Evolutionary conservation across 2,329 filamentous ascomycete genomes (phyloP).

Genomic region (Penicillium sp.): DNA sequence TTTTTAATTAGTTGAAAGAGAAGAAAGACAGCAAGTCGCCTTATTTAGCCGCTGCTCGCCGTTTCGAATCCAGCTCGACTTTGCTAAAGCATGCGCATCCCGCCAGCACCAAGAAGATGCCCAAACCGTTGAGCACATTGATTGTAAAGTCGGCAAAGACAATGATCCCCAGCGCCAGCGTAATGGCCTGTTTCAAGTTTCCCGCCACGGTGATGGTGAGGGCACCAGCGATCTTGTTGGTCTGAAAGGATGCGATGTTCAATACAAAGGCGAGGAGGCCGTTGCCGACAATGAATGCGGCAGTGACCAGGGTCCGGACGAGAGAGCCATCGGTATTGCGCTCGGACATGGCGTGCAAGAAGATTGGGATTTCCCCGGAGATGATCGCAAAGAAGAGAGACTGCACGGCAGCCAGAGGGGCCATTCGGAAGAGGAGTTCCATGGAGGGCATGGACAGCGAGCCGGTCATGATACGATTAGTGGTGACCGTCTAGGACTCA

Average conservation of each 20-base stretch:
- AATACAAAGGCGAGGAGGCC: slow-evolving; percentile 12
- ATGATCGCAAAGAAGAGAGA: slow-evolving; percentile 9
- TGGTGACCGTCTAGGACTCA: slow-evolving; percentile 9
- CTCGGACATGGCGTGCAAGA: slow-evolving; percentile 9
- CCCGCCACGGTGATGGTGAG: slow-evolving; percentile 14
- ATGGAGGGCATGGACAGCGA: slow-evolving; percentile 12
- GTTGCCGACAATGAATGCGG: slow-evolving; percentile 9
- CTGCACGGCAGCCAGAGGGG: slow-evolving; percentile 10
- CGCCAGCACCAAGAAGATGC: slow-evolving; percentile 8
- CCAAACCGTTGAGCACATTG: slow-evolving; percentile 10
- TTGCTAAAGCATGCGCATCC: slow-evolving; percentile 14
- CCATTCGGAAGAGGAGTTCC: slow-evolving; percentile 15
- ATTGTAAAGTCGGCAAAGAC: slow-evolving; percentile 8
- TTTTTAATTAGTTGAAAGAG: too few relatives aligned
- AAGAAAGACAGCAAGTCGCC: background rate
- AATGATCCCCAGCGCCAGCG: slow-evolving; percentile 10
- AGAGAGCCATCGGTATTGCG: slow-evolving; percentile 3
- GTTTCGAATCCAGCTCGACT: slow-evolving; percentile 13
- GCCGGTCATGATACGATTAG: slow-evolving; percentile 14
- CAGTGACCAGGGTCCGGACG: slow-evolving; percentile 1
- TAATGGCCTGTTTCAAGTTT: slow-evolving; percentile 13
- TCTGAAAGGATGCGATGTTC: slow-evolving; percentile 14
- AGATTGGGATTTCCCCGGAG: slow-evolving; percentile 9
- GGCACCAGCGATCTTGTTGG: slow-evolving; percentile 13
- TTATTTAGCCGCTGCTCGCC: background rate